Percentiles rank a stretch among this genome's conserved stretches.
These are phyloP conservation scores for Pleomassaria siparia DNA, from an alignment of 2,329 filamentous ascomycete genomes.

Conservation along the genomic window DNA sequence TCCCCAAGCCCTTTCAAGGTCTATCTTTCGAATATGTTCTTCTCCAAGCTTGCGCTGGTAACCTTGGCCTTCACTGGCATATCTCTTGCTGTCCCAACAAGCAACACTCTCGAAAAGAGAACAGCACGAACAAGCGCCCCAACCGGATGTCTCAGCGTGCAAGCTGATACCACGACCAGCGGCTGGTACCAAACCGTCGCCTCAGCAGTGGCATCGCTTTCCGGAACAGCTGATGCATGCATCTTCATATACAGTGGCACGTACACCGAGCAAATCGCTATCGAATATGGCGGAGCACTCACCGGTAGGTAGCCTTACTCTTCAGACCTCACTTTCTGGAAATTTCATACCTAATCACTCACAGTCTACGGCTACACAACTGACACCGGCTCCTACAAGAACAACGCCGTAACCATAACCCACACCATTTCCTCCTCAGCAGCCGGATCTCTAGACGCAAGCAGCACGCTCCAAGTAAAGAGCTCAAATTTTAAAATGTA, in stretches of 20 bases:
- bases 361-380: background rate
- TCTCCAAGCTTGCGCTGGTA: background rate
- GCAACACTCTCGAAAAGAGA: background rate
- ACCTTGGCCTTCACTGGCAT: background rate
- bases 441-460: constrained; percentile 50
- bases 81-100: background rate
- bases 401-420: constrained; percentile 58
- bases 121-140: background rate
- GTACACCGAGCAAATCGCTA: constrained; percentile 59
- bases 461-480: constrained; percentile 45
- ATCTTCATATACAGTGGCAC: constrained; percentile 62
- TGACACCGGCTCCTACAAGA: constrained; percentile 41
- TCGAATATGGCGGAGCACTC: constrained; percentile 51
- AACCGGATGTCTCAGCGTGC: background rate
- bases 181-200: background rate
- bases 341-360: background rate
- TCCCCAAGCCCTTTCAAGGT: background rate
- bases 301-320: constrained; percentile 29
- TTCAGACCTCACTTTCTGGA: background rate
- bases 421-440: constrained; percentile 39
- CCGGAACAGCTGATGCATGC: constrained; percentile 49
- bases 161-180: background rate
- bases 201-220: constrained; percentile 46
- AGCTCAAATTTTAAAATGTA: constrained; percentile 57
- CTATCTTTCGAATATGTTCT: background rate